Conservation (phyloP, 2,329 filamentous ascomycete species). For the Cercospora sp. region DNA sequence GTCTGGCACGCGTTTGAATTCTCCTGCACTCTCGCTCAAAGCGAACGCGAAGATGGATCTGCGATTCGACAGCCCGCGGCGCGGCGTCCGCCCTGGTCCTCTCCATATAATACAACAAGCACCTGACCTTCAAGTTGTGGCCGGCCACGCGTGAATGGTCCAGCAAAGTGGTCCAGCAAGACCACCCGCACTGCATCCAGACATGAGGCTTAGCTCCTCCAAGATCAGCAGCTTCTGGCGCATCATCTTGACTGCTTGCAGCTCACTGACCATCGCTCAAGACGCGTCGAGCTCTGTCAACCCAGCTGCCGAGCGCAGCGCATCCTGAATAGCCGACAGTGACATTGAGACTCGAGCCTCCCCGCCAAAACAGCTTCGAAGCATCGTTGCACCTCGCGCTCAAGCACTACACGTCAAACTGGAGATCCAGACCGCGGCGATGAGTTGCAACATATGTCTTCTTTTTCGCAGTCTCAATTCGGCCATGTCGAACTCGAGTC, state of each 20-base stretch:
- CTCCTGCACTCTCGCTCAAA: not conserved
- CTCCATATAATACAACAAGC: not conserved
- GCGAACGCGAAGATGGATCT: not conserved
- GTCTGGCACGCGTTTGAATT: not conserved
- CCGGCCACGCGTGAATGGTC: not conserved
- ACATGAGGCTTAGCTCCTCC: not conserved
- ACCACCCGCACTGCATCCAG: not conserved
- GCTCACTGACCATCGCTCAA: not conserved
- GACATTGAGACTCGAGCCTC: not conserved
- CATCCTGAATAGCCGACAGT: not conserved
- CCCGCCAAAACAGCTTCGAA: not conserved
- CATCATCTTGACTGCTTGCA: not conserved
- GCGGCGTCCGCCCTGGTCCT: not conserved
- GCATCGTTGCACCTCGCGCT: not conserved
- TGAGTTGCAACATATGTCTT: not conserved
- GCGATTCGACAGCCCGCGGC: not conserved
- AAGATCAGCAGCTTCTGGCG: not conserved
- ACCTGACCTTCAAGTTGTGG: not conserved
- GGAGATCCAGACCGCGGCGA: not conserved
- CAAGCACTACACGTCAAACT: not conserved
- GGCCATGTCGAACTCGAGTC: not conserved
- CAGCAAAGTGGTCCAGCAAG: not conserved
- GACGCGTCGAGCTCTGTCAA: not conserved
- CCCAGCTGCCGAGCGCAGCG: not conserved
- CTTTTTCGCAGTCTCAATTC: not conserved